Evolutionary conservation across 805 yeast genomes (phyloP), one percentile per base, ranked within the genome.

Genomic region (Monosporozyma unispora): DNA sequence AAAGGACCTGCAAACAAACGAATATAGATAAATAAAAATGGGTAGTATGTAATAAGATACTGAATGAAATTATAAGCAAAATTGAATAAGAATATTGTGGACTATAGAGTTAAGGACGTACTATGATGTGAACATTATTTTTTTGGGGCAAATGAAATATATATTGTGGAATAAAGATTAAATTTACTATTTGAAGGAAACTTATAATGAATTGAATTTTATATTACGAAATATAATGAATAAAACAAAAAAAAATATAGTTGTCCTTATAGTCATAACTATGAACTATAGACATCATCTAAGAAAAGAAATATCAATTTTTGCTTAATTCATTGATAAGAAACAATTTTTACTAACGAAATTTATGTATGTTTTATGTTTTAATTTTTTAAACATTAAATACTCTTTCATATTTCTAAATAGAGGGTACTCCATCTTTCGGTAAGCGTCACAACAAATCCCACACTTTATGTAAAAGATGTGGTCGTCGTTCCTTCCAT

Each of bases 371-470:
- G 4, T 25, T 25, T 21, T 29, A 29, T 28, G 22, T 35, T 35
- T 35, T 16, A 27, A 8, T 40, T 18, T n/a, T 40, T 61, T 31
- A 11, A 28, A 28, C 12, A 28, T 11, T 28, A 28, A 28, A 28
- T n/a, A 28, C 33, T 7, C 12, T 28, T 28, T 28, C 33, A 28
- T n/a, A n/a, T 68, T 56, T 58, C 53, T 47, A 53, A 57, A 57
- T 52, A 81, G 95, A 91, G 89, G 99, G 99, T 87, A 91, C 99
- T 77, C 96, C 98, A 80, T 88, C 97, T 76, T 84, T 88, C 83
- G 99, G 99, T 84, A 91, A 91, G 82, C 89, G 93, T 78, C 97
- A 93, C 87, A 90, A 87, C 91, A 93, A 93, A 81, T 85, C 98
- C 74, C 99, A 93, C 88, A 85, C 95, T 74, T 81, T 90, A 77